These are phyloP conservation scores for Dinochytrium kinnereticum DNA, from an alignment of 371 early-diverging fungal species.

Conservation along the genomic window DNA sequence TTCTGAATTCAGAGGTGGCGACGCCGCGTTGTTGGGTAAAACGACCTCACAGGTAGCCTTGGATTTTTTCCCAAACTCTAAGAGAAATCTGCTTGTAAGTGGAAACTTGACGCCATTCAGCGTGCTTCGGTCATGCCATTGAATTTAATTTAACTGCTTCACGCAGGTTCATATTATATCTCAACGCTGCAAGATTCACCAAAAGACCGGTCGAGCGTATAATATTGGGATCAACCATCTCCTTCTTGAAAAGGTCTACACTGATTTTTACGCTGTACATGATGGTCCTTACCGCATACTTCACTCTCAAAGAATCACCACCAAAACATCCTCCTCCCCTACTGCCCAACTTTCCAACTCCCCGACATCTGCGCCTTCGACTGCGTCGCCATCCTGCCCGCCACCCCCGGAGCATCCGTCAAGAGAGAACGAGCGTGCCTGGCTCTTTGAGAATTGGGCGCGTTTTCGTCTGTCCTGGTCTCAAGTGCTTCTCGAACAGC, in stretches of 20 bases:
- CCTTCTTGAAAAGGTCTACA: conserved; percentile 33
- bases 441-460: conserved; percentile 39
- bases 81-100: conserved; percentile 43
- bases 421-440: conserved; percentile 30
- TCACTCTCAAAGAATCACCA: not conserved
- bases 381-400: not conserved
- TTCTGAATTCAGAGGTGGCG: conserved; percentile 37
- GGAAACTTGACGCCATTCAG: too few species aligned
- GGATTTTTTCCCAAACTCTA: conserved; percentile 40
- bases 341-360: not conserved
- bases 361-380: not conserved
- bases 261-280: conserved; percentile 46
- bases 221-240: conserved; percentile 38
- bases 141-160: not conserved
- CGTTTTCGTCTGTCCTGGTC: not conserved
- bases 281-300: conserved; percentile 39
- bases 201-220: not conserved
- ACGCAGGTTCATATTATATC: conserved; percentile 30
- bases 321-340: not conserved
- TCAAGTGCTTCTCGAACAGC: conserved; percentile 36
- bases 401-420: not conserved
- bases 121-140: not conserved
- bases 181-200: conserved; percentile 28
- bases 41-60: conserved; percentile 24
- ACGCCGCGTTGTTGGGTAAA: conserved; percentile 22